phyloP scores from a whole-genome alignment of 805 yeast species.

The Martiniozyma abietophila region DNA sequence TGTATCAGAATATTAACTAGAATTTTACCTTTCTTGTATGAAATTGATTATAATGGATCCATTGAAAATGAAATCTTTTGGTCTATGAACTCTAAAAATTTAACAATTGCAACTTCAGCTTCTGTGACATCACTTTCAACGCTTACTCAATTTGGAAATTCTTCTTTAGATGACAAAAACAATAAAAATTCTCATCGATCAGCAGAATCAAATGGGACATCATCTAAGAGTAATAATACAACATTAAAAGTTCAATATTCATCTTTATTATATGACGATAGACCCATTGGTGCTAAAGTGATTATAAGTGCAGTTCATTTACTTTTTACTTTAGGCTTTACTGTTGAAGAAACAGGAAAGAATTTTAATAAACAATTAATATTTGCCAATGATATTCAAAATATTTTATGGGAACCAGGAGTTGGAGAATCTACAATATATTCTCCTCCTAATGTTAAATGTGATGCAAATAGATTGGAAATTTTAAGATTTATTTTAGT shows the following conservation, averaged over 20 bases:
- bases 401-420: conserved; percentile 73
- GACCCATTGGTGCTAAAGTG: conserved; percentile 31
- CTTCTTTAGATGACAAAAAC: background rate
- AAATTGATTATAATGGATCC: conserved; percentile 22
- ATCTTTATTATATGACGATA: conserved; percentile 1
- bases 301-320: conserved; percentile 33
- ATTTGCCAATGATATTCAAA: conserved; percentile 25
- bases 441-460: conserved; percentile 28
- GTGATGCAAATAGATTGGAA: conserved; percentile 62
- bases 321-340: conserved; percentile 50
- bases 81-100: conserved; percentile 16
- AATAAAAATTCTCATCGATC: background rate
- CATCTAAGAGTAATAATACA: too few species aligned
- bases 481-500: conserved; percentile 52
- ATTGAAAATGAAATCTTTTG: conserved; percentile 32
- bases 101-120: background rate
- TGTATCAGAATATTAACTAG: conserved; percentile 58
- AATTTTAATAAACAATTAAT: conserved; percentile 1
- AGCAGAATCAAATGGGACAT: background rate
- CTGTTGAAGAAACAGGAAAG: conserved; percentile 27
- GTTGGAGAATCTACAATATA: conserved; percentile 37
- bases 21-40: conserved; percentile 60
- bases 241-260: too few species aligned
- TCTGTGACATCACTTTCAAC: background rate
- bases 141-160: too few species aligned